Conservation (phyloP, 202 grass and related monocot genomes). For the Miscanthus sacchariflorus region DNA sequence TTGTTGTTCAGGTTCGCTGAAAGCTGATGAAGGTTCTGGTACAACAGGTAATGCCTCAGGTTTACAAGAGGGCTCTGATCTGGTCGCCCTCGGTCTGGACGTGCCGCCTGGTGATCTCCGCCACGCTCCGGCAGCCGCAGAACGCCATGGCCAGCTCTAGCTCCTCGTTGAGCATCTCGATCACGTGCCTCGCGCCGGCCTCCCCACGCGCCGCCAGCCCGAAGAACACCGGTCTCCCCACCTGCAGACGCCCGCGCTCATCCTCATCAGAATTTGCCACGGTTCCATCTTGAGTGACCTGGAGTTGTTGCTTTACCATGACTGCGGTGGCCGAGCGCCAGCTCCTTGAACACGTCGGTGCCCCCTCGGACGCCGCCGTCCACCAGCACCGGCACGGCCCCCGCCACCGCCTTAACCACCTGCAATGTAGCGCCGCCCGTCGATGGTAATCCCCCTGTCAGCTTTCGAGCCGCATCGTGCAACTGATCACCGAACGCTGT, state of each 20-base stretch:
- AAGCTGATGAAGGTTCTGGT: no score
- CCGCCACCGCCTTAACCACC: no score
- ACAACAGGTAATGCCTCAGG: no score
- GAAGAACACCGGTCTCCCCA: slow-evolving; percentile 77
- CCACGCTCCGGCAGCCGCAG: slow-evolving; percentile 65
- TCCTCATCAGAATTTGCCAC: no score
- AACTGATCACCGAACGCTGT: no score
- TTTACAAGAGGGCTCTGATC: slow-evolving; percentile 60
- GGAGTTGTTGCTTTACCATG: slow-evolving; percentile 38
- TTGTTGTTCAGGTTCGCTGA: no score
- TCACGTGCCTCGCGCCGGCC: slow-evolving; percentile 66
- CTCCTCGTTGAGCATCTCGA: slow-evolving; percentile 85
- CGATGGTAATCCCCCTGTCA: no score
- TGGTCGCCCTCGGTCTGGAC: slow-evolving; percentile 61
- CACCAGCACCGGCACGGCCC: no score
- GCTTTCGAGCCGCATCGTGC: no score
- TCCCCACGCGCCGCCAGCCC: slow-evolving; percentile 82
- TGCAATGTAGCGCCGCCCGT: no score
- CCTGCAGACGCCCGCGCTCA: slow-evolving; percentile 34
- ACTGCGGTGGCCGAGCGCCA: slow-evolving; percentile 85
- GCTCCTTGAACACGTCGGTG: slow-evolving; percentile 78
- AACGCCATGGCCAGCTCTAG: slow-evolving; percentile 86
- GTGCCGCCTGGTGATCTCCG: slow-evolving; percentile 62
- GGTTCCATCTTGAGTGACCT: no score
- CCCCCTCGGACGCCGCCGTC: no score